Percentiles rank a stretch among this genome's conserved stretches.
Evolutionary conservation across 306 rosid genomes (phyloP).

Genomic region (Hippophae tibetana): DNA sequence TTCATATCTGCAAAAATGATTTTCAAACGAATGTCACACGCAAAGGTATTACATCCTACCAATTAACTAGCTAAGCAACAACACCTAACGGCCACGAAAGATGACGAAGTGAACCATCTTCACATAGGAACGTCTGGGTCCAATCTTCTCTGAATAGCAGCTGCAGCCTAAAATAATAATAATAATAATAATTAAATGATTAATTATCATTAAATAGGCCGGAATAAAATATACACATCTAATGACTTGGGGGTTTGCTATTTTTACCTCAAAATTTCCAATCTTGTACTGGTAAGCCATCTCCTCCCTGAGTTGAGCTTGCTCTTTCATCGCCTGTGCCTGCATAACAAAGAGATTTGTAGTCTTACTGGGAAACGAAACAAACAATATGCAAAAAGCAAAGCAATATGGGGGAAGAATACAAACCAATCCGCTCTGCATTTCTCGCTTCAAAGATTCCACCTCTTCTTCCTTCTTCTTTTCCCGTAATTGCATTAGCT

Average conservation of each 20-base stretch:
- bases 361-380: constrained; percentile 1
- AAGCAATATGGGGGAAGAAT: constrained; percentile 5
- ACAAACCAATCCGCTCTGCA: constrained; percentile 95
- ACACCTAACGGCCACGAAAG: background rate
- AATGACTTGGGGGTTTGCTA: constrained; percentile 6
- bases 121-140: constrained; percentile 78
- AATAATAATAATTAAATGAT: constrained; percentile 9
- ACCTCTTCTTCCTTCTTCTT: constrained; percentile 87
- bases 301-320: constrained; percentile 96
- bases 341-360: constrained; percentile 22
- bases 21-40: background rate
- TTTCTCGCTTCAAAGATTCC: constrained; percentile 52
- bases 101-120: constrained; percentile 2
- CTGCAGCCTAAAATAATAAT: constrained; percentile 61
- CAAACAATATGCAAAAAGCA: background rate
- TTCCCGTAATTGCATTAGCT: constrained; percentile 63
- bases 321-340: constrained; percentile 99
- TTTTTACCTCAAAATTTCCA: constrained; percentile 74
- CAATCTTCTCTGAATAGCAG: constrained; percentile 92
- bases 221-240: background rate
- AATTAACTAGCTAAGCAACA: background rate
- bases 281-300: constrained; percentile 97
- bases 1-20: constrained; percentile 7
- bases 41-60: background rate
- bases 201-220: constrained; percentile 3